Conservation (phyloP, 768 basidiomycete genomes). For the Imleria badia region DNA sequence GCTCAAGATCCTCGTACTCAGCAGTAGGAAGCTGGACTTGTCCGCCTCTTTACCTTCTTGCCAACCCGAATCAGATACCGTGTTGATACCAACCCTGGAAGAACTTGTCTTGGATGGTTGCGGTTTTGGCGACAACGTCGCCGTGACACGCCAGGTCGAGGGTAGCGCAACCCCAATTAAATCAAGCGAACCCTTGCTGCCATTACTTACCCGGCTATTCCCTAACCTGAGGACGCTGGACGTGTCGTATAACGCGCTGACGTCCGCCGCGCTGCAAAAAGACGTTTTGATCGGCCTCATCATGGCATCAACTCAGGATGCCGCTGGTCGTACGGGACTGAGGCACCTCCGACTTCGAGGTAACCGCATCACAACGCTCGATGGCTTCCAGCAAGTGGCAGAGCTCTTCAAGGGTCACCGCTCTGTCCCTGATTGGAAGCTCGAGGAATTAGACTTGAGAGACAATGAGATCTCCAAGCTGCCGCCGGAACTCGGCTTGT, state of each 20-base stretch:
- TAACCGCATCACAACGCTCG: conserved; percentile 60
- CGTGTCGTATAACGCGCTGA: conserved; percentile 72
- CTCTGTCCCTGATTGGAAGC: conserved; percentile 63
- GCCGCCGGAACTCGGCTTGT: conserved; percentile 65
- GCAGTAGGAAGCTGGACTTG: conserved; percentile 65
- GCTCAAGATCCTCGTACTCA: conserved; percentile 57
- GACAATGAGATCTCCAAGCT: conserved; percentile 78
- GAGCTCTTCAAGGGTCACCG: conserved; percentile 64
- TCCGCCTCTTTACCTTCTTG: conserved; percentile 54
- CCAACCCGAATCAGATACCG: conserved; percentile 29
- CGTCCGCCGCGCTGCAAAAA: conserved; percentile 48
- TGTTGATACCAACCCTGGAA: conserved; percentile 63
- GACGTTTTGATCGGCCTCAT: conserved; percentile 52
- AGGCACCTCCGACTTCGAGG: conserved; percentile 67
- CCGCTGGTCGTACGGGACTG: conserved; percentile 49
- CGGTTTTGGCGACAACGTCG: conserved; percentile 58
- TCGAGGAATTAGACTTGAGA: conserved; percentile 80
- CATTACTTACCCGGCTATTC: conserved; percentile 63
- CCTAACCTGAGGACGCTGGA: conserved; percentile 69
- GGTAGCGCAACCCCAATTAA: conserved; percentile 40
- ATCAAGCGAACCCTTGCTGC: conserved; percentile 53
- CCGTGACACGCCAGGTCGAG: conserved; percentile 40
- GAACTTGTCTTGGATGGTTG: conserved; percentile 77
- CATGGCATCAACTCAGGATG: conserved; percentile 39
- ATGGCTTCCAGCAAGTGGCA: conserved; percentile 63